Conservation (phyloP, 495 filamentous ascomycete species). For the Terfezia claveryi region DNA sequence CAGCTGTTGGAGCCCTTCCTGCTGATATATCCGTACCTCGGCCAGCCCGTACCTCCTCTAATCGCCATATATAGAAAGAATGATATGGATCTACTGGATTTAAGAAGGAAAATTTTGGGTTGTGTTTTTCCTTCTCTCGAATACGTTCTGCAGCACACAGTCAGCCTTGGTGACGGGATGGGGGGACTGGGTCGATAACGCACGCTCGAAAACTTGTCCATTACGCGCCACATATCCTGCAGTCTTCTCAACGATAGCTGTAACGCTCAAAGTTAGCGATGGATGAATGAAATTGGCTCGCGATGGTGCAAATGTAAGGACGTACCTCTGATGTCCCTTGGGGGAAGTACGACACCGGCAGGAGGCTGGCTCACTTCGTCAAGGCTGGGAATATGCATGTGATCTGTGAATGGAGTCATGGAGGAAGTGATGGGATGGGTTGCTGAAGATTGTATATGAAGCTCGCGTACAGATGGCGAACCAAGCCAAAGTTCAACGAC, state of each 20-base stretch:
- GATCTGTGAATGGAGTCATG: no score
- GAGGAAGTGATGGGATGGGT: no score
- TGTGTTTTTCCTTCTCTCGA: slow-evolving; percentile 61
- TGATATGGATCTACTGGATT: slow-evolving; percentile 63
- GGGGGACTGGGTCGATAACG: slow-evolving; percentile 7
- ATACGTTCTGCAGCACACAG: slow-evolving; percentile 37
- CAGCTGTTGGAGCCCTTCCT: slow-evolving; percentile 28
- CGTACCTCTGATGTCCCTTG: slow-evolving; percentile 52
- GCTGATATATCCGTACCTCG: slow-evolving; percentile 61
- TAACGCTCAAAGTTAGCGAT: slow-evolving; percentile 9
- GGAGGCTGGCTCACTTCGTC: slow-evolving; percentile 44
- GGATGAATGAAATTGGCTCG: no score
- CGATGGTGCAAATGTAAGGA: slow-evolving; percentile 4
- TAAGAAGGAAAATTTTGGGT: slow-evolving; percentile 82
- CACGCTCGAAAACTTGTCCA: slow-evolving; percentile 60
- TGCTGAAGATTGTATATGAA: no score
- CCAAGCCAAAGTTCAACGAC: no score
- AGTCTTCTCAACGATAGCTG: slow-evolving; percentile 77
- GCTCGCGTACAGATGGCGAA: no score
- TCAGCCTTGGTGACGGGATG: slow-evolving; percentile 4
- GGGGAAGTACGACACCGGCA: slow-evolving; percentile 62
- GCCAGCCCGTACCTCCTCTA: slow-evolving; percentile 62
- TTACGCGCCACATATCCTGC: slow-evolving; percentile 79
- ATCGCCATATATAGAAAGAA: slow-evolving; percentile 74
- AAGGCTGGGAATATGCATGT: no score